Base-by-base conservation (phyloP, 2,329 filamentous ascomycete genomes). In the Monosporascus sp. region DNA sequence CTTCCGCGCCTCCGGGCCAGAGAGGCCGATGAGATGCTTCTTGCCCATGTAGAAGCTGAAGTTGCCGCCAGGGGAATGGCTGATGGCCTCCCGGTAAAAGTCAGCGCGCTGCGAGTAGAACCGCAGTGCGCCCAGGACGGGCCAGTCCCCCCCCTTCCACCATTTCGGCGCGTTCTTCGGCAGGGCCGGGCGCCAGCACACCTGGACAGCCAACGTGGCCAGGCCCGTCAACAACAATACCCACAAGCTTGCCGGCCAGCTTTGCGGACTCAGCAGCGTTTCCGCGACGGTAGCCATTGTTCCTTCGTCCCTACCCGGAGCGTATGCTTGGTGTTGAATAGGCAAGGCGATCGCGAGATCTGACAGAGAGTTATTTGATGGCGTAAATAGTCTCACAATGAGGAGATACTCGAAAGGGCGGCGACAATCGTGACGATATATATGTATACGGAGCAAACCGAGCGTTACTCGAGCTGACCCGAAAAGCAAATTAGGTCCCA, bases 31-130 rank as follows among this genome's bases (percentile, higher is more conserved):
- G 19, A 81, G 63, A 2, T 68, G 71, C 54, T 75, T 70, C 45
- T 71, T 69, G 5, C 78, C 78, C 3, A 75, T 67, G 55, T 75
- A 74, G 62, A 79, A 80, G 56, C 72, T 75, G 60, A 80, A 80
- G 51, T 74, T 76, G 7, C 76, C 76, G 1, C 71, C 74, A 14
- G 63, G 54, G 0, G 71, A 69, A 11, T 62, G 57, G 5, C 57
- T 58, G 17, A 64, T 50, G 2, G 65, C 68, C 5, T 68, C 53
- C 19, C 61, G 60, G 56, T 66, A 73, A 65, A 74, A 79, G 50
- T 75, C 72, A 68, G 69, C 70, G 52, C 76, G 68, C 19, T 62
- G 51, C 2, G 71, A 73, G 66, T 75, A 78, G 65, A 76, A 79
- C 0, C 64, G 63, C 31, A 72, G 50, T 1, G 73, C 62, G 1